Evolutionary conservation across 805 yeast genomes (phyloP).

Genomic region (Candida easanensis): DNA sequence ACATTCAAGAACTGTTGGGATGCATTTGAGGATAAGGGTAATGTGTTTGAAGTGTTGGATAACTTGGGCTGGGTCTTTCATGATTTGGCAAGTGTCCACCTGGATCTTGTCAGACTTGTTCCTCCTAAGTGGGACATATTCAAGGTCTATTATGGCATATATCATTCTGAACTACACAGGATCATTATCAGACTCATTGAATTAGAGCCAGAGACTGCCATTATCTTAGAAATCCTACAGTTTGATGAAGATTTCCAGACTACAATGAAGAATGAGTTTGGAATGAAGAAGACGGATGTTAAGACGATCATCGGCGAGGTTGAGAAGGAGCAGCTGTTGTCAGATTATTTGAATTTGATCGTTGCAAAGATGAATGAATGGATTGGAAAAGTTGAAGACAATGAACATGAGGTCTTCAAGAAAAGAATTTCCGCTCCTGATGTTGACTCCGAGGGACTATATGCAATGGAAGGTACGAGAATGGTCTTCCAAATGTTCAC

Average conservation of each 20-base stretch:
- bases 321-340: conserved; percentile 67
- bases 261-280: conserved; percentile 49
- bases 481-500: conserved; percentile 78
- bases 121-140: conserved; percentile 78
- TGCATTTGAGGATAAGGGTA: conserved; percentile 41
- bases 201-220: conserved; percentile 75
- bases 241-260: conserved; percentile 69
- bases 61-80: conserved; percentile 81
- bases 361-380: conserved; percentile 79
- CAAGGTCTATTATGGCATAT: conserved; percentile 56
- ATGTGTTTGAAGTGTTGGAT: conserved; percentile 56
- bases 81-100: conserved; percentile 66
- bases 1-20: conserved; percentile 66
- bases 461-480: conserved; percentile 73
- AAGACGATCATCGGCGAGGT: conserved; percentile 66
- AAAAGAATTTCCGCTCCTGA: conserved; percentile 74
- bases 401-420: conserved; percentile 63
- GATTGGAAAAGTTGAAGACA: conserved; percentile 66
- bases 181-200: conserved; percentile 63
- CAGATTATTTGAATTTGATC: conserved; percentile 74
- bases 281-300: conserved; percentile 42
- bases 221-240: conserved; percentile 68
- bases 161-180: conserved; percentile 62
- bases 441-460: conserved; percentile 57
- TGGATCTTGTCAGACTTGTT: conserved; percentile 54